These are phyloP conservation scores for Hysterium pulicare DNA, from an alignment of 2,329 filamentous ascomycete species.

Conservation along the genomic window DNA sequence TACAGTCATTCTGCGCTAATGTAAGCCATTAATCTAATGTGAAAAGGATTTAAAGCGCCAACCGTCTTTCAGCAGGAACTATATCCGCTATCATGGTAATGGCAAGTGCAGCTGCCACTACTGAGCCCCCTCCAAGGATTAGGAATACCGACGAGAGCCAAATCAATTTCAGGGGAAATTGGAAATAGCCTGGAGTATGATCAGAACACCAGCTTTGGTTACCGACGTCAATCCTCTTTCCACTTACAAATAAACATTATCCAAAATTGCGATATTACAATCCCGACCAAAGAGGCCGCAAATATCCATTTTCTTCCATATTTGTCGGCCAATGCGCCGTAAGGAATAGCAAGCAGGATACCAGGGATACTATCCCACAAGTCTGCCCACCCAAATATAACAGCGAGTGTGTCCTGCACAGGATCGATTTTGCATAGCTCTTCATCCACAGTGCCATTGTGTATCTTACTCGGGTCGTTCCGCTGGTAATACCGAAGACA, in stretches of 20 bases:
- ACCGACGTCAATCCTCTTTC: no score
- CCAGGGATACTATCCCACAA: conserved; percentile 45
- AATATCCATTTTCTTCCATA: conserved; percentile 47
- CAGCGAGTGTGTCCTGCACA: conserved; percentile 49
- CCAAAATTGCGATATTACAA: conserved; percentile 34
- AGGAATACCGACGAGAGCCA: conserved; percentile 48
- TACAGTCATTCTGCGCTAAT: conserved; percentile 13
- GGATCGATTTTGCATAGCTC: conserved; percentile 49
- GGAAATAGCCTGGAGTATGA: conserved; percentile 28
- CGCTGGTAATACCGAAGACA: conserved; percentile 45
- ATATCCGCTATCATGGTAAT: conserved; percentile 53
- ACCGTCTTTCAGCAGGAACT: conserved; percentile 45
- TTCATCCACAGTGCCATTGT: conserved; percentile 44
- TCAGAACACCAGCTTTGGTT: no score
- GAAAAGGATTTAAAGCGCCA: conserved; percentile 8
- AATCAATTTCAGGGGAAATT: conserved; percentile 44
- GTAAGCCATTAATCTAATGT: conserved; percentile 1
- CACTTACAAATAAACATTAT: conserved; percentile 30
- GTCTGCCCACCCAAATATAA: conserved; percentile 50
- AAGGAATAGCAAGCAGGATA: conserved; percentile 48
- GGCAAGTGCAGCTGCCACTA: conserved; percentile 46
- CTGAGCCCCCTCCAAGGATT: conserved; percentile 47
- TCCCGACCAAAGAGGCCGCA: conserved; percentile 40
- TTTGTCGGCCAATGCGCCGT: conserved; percentile 49
- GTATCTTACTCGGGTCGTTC: conserved; percentile 43